Conservation (phyloP, 805 yeast species). For the Candida wancherniae region DNA sequence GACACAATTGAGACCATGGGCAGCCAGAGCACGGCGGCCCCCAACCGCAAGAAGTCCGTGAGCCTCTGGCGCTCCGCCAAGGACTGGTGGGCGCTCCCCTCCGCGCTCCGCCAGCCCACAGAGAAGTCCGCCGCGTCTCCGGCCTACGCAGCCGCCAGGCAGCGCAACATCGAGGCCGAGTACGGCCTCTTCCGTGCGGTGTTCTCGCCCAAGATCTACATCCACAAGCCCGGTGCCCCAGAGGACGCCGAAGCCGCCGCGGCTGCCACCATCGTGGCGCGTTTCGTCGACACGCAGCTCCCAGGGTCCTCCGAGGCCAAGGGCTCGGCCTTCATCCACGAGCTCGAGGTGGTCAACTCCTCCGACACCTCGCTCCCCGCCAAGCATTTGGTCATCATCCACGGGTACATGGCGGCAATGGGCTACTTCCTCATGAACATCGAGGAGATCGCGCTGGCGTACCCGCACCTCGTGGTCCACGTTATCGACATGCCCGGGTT, state of each 20-base stretch:
- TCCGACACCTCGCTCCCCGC: slow-evolving; percentile 8
- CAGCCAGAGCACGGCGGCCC: slow-evolving; percentile 8
- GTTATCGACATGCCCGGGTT: slow-evolving; percentile 41
- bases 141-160: slow-evolving; percentile 17
- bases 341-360: slow-evolving; percentile 28
- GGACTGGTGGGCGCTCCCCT: slow-evolving; percentile 37
- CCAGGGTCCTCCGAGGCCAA: slow-evolving; percentile 11
- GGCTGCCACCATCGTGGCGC: slow-evolving; percentile 6
- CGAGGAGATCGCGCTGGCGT: slow-evolving; percentile 26
- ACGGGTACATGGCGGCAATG: slow-evolving; percentile 43
- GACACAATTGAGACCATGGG: slow-evolving; percentile 27
- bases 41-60: slow-evolving; percentile 17
- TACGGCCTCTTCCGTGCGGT: slow-evolving; percentile 32
- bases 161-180: slow-evolving; percentile 26
- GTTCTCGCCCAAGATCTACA: slow-evolving; percentile 25
- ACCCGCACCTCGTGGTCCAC: slow-evolving; percentile 32
- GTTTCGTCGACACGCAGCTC: slow-evolving; percentile 27
- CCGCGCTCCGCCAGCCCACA: slow-evolving; percentile 20
- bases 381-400: slow-evolving; percentile 30
- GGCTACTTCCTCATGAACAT: slow-evolving; percentile 39
- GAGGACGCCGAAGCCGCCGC: slow-evolving; percentile 1
- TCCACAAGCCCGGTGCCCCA: slow-evolving; percentile 18
- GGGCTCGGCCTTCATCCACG: slow-evolving; percentile 32
- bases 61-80: slow-evolving; percentile 22
- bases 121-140: slow-evolving; percentile 6